Evolutionary conservation across 2,329 filamentous ascomycete genomes (phyloP).

Genomic region (Waltergamsia citrina): DNA sequence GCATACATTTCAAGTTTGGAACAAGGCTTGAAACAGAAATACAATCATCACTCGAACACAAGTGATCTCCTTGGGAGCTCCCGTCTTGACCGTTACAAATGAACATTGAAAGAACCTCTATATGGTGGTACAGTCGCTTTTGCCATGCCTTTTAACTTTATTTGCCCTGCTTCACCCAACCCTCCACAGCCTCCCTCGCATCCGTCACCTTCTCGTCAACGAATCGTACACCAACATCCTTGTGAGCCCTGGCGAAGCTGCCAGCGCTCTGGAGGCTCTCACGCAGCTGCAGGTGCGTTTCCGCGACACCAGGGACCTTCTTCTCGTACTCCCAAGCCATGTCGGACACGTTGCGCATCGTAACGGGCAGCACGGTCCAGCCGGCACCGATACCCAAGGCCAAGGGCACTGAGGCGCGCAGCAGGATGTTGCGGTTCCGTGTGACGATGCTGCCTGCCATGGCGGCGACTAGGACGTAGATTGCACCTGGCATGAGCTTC

Average conservation of each 20-base stretch:
- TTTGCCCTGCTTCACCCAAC: slow-evolving; percentile 86
- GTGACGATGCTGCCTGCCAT: slow-evolving; percentile 93
- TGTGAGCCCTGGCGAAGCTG: slow-evolving; percentile 67
- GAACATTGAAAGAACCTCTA: slow-evolving; percentile 20
- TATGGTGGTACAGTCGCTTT: slow-evolving; percentile 25
- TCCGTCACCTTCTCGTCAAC: slow-evolving; percentile 74
- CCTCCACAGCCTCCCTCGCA: slow-evolving; percentile 69
- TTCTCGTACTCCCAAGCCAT: slow-evolving; percentile 91
- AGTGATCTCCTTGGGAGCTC: too few relatives aligned
- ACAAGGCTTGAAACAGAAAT: neutral
- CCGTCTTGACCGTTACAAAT: slow-evolving; percentile 18
- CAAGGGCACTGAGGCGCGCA: slow-evolving; percentile 68
- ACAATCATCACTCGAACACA: too few relatives aligned
- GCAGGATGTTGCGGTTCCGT: slow-evolving; percentile 75
- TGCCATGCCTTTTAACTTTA: slow-evolving; percentile 26
- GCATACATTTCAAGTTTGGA: neutral
- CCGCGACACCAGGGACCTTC: slow-evolving; percentile 71
- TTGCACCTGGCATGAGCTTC: slow-evolving; percentile 75
- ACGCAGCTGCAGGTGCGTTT: slow-evolving; percentile 67
- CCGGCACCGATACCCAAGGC: slow-evolving; percentile 75
- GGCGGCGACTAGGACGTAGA: slow-evolving; percentile 87
- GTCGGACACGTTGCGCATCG: slow-evolving; percentile 80
- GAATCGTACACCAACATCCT: slow-evolving; percentile 58
- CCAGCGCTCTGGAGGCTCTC: slow-evolving; percentile 60
- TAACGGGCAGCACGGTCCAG: slow-evolving; percentile 78